Evolutionary conservation across 177 flowering plant genomes (phyloP), one percentile per base, ranked within the genome.

Genomic region (Telopea speciosissima): DNA sequence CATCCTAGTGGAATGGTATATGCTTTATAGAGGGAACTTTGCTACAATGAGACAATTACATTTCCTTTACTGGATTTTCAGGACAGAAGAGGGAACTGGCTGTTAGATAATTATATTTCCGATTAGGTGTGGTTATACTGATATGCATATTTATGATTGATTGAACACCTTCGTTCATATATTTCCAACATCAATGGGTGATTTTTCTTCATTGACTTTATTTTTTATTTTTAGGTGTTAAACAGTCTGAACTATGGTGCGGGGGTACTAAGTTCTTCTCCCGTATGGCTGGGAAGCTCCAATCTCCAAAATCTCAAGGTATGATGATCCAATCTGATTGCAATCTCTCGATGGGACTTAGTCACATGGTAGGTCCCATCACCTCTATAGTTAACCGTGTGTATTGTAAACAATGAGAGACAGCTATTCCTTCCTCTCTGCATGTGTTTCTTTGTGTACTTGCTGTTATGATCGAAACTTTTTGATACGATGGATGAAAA

Each of bases 241-340:
- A 65, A 70, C 76, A 72, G 49, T 42, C 66, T 11, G 78, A 74
- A 36, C 60, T 56, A 66, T 63, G 75, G 49, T 68, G 42, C 65
- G 84, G 84, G 22, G 74, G 80, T 66, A 79, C 71, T 33, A 85
- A 76, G 70, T 72, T 82, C 69, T 74, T 84, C 67, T 70, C 83
- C 62, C 74, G 74, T 33, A 61, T 73, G 70, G 63, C 83, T 60
- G 70, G 68, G 58, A 77, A 77, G 79, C 73, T 64, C 52, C 72
- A 72, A 23, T 73, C 75, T 73, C 73, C 85, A 25, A 79, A 79
- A 77, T 68, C 75, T 71, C 63, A 70, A 67, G 84, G 84, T 83
- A 75, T 68, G 72, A 24, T 31, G 22, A 68, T 68, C 16, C 22
- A 21, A 17, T 65, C 25, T 42, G 59, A 33, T 33, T 33, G 40